Evolutionary conservation across 1,284 basidiomycete genomes (phyloP), one percentile per base, ranked within the genome.

Genomic region (Leccinum proximum): DNA sequence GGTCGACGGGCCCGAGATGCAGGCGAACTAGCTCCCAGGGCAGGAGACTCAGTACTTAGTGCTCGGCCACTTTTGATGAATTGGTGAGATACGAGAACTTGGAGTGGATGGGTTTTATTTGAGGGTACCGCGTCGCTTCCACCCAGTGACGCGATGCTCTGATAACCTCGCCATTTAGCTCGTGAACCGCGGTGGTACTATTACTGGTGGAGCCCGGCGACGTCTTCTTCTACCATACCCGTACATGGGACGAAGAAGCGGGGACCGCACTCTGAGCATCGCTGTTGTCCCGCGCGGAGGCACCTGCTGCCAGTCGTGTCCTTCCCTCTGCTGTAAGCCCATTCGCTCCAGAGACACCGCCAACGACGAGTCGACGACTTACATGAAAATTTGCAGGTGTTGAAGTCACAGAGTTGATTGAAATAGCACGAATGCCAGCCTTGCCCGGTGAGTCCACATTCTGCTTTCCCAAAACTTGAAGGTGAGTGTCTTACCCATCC

Each of bases 191-290:
- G 26, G 56, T 53, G 13, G 53, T 66, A 48, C 59, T 67, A 13
- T 66, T 66, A 48, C 42, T 65, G 35, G 64, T 62, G 0, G 69
- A 67, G 40, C 62, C 61, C 5, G 64, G 57, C 3, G 67, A 64
- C 1, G 74, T 69, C 61, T 67, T 74, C 64, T 74, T 74, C 75
- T 72, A 74, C 72, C 72, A 76, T 40, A 75, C 75, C 26, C 73
- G 74, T 16, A 66, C 45, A 14, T 70, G 71, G 42, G 69, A 63
- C 18, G 75, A 38, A 30, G 71, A 64, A 4, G 50, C 35, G 26
- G 67, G 62, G 33, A 7, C 60, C n/a, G 13, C 62, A 10, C 38
- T 61, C 16, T 65, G 54, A 10, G 30, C 30, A 42, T 70, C 71
- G 13, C 37, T 45, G 18, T 64, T 61, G 50, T 67, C 63, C 37